Evolutionary conservation across 495 filamentous ascomycete genomes (phyloP).

Genomic region (Penicillium maclennaniae): DNA sequence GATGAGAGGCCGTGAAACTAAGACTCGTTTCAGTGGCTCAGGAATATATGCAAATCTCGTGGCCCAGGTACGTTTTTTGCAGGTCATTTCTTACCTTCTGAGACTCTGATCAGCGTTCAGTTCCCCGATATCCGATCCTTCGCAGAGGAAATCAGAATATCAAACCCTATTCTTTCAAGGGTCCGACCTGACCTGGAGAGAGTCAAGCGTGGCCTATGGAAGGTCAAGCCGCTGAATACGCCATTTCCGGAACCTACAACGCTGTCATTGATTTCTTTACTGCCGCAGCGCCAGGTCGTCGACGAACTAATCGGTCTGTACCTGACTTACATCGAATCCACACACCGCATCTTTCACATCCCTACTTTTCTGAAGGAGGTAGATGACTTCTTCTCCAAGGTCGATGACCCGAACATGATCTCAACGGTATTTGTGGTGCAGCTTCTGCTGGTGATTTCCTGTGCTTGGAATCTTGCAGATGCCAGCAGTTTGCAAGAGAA

Average conservation of each 20-base stretch:
- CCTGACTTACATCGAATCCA: constrained; percentile 53
- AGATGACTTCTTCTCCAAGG: constrained; percentile 42
- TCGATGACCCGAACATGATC: constrained; percentile 24
- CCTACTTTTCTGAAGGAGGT: constrained; percentile 56
- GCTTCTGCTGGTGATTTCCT: constrained; percentile 61
- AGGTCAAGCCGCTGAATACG: constrained; percentile 29
- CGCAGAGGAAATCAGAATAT: constrained; percentile 37
- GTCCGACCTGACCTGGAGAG: constrained; percentile 35
- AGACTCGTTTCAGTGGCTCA: constrained; percentile 41
- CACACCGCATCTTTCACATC: constrained; percentile 54
- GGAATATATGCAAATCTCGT: constrained; percentile 44
- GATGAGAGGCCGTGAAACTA: constrained; percentile 43
- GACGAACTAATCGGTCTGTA: constrained; percentile 52
- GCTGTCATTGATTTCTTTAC: constrained; percentile 27
- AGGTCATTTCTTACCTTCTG: neutral
- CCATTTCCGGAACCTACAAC: constrained; percentile 33
- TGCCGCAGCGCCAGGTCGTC: constrained; percentile 41
- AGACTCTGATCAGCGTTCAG: constrained; percentile 12
- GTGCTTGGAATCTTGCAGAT: constrained; percentile 48
- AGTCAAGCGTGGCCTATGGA: constrained; percentile 36
- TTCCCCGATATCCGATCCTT: constrained; percentile 42
- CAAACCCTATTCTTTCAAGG: constrained; percentile 36
- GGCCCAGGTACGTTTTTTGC: constrained; percentile 30
- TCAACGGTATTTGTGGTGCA: constrained; percentile 52
- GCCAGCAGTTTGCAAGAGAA: constrained; percentile 40